A percentile compares a stretch with the other conserved stretches of the same genome.
phyloP scores from a whole-genome alignment of 306 rosid genomes.

The Carpinus fangiana region DNA sequence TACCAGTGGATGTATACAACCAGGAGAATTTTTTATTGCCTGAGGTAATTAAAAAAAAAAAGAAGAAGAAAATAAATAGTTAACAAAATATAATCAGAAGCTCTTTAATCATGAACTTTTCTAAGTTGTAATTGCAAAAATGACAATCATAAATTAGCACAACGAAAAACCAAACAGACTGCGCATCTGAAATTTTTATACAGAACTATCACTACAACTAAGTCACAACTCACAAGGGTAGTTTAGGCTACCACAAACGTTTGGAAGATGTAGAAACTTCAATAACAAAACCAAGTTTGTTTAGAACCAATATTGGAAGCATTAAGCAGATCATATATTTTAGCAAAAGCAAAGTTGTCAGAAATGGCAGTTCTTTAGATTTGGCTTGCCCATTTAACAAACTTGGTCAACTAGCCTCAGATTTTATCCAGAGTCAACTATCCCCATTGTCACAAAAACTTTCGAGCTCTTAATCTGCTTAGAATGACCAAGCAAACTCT shows the following conservation, averaged over 20 bases:
- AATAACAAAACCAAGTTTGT: neutral
- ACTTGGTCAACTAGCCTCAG: neutral
- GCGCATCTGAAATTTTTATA: neutral
- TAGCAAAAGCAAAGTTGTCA: neutral
- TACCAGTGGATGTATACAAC: slow-evolving; percentile 76
- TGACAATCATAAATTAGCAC: neutral
- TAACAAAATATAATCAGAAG: slow-evolving; percentile 13
- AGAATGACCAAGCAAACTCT: neutral
- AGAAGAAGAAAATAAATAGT: slow-evolving; percentile 18
- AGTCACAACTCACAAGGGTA: no score
- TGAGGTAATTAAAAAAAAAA: slow-evolving; percentile 32
- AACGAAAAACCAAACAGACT: neutral
- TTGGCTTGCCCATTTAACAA: neutral
- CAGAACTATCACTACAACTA: neutral
- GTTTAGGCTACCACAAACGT: neutral
- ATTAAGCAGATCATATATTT: neutral
- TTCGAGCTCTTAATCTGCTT: neutral
- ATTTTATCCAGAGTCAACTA: neutral
- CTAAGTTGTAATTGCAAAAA: neutral
- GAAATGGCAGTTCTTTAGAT: neutral
- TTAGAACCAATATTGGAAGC: neutral
- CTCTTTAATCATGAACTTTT: neutral
- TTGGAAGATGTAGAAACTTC: neutral
- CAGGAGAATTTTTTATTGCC: slow-evolving; percentile 81
- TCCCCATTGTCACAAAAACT: neutral